Conservation (phyloP, 148 eudicot genomes). For the Rhododendron henanense region DNA sequence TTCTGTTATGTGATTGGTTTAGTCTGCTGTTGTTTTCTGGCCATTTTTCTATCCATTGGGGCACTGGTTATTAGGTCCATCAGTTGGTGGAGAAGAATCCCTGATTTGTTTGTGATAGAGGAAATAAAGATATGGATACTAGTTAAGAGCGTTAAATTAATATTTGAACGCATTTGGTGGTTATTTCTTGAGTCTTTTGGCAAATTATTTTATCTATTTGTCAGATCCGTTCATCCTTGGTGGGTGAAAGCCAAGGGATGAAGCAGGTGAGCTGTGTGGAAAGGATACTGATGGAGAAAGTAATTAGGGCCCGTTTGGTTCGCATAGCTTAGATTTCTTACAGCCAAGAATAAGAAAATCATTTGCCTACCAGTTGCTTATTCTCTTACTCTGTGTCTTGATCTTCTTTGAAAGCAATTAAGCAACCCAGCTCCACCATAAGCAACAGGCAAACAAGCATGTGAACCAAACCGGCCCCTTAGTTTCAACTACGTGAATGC, state of each 20-base stretch:
- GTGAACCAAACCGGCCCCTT: not conserved
- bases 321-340: not conserved
- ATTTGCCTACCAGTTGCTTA: not conserved
- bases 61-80: not conserved
- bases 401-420: not conserved
- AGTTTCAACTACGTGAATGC: not conserved
- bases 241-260: conserved; percentile 7
- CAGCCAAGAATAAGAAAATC: not conserved
- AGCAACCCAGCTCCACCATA: not conserved
- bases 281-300: not conserved
- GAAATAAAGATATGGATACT: not conserved
- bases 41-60: not conserved
- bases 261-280: not conserved
- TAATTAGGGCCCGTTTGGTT: not conserved
- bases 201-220: not conserved
- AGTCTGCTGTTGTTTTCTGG: not conserved
- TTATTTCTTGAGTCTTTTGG: not conserved
- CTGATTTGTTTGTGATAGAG: not conserved
- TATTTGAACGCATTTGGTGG: not conserved
- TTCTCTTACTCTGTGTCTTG: not conserved
- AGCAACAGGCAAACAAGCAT: not conserved
- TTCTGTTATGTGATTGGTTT: conserved; percentile 7
- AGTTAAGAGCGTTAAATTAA: not conserved
- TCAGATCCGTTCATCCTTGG: not conserved
- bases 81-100: not conserved